Evolutionary conservation across 202 grass and related monocot species (phyloP).

Genomic region (Brachypodium distachyon): DNA sequence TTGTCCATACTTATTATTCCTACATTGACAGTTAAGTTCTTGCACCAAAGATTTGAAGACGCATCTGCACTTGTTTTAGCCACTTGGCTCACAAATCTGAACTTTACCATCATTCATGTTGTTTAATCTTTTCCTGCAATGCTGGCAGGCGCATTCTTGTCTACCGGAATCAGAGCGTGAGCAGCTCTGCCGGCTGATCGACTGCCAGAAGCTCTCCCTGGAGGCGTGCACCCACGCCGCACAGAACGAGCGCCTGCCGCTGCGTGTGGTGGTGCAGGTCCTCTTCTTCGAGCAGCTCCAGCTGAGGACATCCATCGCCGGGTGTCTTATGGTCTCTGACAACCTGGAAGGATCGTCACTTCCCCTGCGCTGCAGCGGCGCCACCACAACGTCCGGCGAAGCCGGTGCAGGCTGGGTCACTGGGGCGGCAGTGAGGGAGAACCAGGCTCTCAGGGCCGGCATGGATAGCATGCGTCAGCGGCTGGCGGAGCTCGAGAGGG

Average conservation of each 20-base stretch:
- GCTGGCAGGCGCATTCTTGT: slow-evolving; percentile 47
- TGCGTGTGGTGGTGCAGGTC: slow-evolving; percentile 73
- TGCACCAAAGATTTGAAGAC: neutral
- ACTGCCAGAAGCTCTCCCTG: slow-evolving; percentile 79
- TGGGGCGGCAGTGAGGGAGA: slow-evolving; percentile 47
- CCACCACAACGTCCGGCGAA: slow-evolving; percentile 29
- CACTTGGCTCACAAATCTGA: neutral
- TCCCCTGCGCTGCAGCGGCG: slow-evolving; percentile 16
- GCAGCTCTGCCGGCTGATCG: slow-evolving; percentile 53
- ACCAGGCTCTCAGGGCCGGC: slow-evolving; percentile 52
- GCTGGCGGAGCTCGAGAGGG: slow-evolving; percentile 62
- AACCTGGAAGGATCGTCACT: slow-evolving; percentile 54
- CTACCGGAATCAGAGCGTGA: slow-evolving; percentile 47
- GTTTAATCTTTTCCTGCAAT: neutral
- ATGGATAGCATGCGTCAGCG: slow-evolving; percentile 75
- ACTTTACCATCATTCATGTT: neutral
- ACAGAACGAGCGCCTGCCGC: slow-evolving; percentile 67
- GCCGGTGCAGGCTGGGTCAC: slow-evolving; percentile 38
- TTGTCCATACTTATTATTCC: neutral
- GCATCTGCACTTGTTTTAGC: neutral
- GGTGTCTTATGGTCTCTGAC: slow-evolving; percentile 64
- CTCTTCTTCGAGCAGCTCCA: slow-evolving; percentile 88
- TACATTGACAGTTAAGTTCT: neutral
- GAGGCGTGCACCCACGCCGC: slow-evolving; percentile 81
- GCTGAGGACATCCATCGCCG: slow-evolving; percentile 56